A percentile compares a stretch with the other conserved stretches of the same genome.
Conservation (phyloP, 495 filamentous ascomycete genomes). For the Aspergillus haitiensis region DNA sequence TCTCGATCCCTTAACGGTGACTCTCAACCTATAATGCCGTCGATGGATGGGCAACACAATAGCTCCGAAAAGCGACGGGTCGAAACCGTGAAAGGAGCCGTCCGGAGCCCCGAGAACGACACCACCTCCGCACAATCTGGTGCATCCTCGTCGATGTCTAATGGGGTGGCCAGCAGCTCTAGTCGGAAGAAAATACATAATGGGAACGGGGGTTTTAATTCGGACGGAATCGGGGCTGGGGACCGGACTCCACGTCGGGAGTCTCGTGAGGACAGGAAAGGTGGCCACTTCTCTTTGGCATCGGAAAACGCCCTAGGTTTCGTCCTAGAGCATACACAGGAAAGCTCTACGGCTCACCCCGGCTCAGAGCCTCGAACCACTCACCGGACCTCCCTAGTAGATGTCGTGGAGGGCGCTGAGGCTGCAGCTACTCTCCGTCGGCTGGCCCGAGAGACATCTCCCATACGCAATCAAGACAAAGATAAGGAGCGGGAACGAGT, state of each 20-base stretch:
- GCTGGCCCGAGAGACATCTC: constrained; percentile 22
- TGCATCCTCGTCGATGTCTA: background rate
- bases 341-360: background rate
- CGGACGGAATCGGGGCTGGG: constrained; percentile 5
- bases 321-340: constrained; percentile 24
- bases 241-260: constrained; percentile 2
- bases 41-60: constrained; percentile 5
- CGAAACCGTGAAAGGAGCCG: constrained; percentile 2
- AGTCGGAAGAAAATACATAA: constrained; percentile 1
- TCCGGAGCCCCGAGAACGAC: background rate
- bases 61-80: constrained; percentile 5
- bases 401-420: constrained; percentile 24
- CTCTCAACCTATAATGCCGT: background rate
- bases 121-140: constrained; percentile 5
- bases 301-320: constrained; percentile 26
- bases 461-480: constrained; percentile 21
- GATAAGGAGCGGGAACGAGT: constrained; percentile 43
- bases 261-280: constrained; percentile 17
- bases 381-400: constrained; percentile 25
- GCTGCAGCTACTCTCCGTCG: constrained; percentile 14
- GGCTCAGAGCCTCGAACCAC: constrained; percentile 8
- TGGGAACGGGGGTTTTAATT: constrained; percentile 3
- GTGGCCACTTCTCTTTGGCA: constrained; percentile 20
- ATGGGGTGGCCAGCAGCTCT: background rate
- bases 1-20: background rate